phyloP scores from a whole-genome alignment of 139 green algal species.

The Chlorella vulgaris region DNA sequence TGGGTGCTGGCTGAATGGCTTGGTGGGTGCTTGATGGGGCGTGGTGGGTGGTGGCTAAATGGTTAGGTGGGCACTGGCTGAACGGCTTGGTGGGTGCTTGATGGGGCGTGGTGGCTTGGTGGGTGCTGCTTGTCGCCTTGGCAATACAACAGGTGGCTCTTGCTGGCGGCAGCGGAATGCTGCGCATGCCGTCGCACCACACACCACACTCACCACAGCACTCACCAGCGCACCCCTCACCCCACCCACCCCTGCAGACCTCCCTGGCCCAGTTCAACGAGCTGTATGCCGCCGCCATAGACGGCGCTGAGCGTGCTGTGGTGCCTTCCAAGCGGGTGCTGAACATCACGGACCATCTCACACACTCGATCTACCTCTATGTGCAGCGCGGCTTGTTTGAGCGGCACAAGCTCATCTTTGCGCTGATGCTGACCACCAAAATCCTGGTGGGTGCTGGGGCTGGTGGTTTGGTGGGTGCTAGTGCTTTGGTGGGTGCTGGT shows the following conservation, averaged over 20 bases:
- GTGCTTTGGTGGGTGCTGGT: neutral
- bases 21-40: too few relatives aligned
- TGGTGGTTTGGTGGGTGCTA: neutral
- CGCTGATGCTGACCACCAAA: constrained; percentile 92
- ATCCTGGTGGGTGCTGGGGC: constrained; percentile 1
- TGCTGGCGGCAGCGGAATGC: too few relatives aligned
- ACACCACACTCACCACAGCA: neutral
- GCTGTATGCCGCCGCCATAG: constrained; percentile 84
- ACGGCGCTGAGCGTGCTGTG: constrained; percentile 79
- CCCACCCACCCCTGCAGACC: constrained; percentile 35
- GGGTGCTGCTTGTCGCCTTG: too few relatives aligned
- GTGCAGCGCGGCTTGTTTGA: constrained; percentile 95
- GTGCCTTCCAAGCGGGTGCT: constrained; percentile 88
- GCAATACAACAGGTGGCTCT: too few relatives aligned
- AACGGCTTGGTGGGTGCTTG: too few relatives aligned
- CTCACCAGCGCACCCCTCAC: neutral
- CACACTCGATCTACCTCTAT: constrained; percentile 92
- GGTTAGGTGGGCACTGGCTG: too few relatives aligned
- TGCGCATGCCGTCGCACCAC: too few relatives aligned
- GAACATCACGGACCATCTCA: constrained; percentile 96
- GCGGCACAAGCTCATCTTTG: constrained; percentile 95
- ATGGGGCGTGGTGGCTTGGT: too few relatives aligned
- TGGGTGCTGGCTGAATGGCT: too few relatives aligned
- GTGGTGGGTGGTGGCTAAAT: too few relatives aligned
- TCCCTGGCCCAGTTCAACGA: constrained; percentile 81